Conservation (phyloP, 106 monocot species). For the Cymbidium sinense region DNA sequence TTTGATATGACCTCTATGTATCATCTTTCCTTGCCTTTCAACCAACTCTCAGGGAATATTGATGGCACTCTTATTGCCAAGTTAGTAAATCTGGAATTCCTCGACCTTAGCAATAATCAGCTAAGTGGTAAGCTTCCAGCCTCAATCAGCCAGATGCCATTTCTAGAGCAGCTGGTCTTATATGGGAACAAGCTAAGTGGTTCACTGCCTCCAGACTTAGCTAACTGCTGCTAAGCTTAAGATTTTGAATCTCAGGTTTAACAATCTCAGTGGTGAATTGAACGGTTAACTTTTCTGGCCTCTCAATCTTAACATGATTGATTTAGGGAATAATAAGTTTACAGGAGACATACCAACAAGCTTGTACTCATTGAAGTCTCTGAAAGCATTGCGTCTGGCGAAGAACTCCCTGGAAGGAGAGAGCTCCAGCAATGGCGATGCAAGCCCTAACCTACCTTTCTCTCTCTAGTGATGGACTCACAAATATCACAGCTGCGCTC, state of each 20-base stretch:
- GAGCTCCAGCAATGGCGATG: not conserved
- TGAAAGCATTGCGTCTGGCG: not conserved
- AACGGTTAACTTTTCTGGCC: not conserved
- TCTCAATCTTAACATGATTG: conserved; percentile 7
- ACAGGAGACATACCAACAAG: not conserved
- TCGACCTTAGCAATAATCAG: conserved; percentile 1
- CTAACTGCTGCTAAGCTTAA: not conserved
- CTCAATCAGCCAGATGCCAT: conserved; percentile 2
- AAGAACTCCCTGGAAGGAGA: not conserved
- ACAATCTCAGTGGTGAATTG: not conserved
- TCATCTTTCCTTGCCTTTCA: not conserved
- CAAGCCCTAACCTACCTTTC: not conserved
- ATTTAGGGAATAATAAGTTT: conserved; percentile 8
- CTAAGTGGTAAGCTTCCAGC: conserved; percentile 8
- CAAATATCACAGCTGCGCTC: not conserved
- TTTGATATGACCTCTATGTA: conserved; percentile 1
- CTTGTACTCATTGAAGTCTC: not conserved
- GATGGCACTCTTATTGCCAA: conserved; percentile 1
- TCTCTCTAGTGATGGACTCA: not conserved
- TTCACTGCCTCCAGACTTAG: not conserved
- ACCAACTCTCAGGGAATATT: not conserved
- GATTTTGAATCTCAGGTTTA: conserved; percentile 7
- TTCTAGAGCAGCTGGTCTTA: not conserved
- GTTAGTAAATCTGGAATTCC: not conserved
- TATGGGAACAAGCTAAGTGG: not conserved